Evolutionary conservation across 2,329 filamentous ascomycete genomes (phyloP).

Genomic region (Trichoderma koningii): DNA sequence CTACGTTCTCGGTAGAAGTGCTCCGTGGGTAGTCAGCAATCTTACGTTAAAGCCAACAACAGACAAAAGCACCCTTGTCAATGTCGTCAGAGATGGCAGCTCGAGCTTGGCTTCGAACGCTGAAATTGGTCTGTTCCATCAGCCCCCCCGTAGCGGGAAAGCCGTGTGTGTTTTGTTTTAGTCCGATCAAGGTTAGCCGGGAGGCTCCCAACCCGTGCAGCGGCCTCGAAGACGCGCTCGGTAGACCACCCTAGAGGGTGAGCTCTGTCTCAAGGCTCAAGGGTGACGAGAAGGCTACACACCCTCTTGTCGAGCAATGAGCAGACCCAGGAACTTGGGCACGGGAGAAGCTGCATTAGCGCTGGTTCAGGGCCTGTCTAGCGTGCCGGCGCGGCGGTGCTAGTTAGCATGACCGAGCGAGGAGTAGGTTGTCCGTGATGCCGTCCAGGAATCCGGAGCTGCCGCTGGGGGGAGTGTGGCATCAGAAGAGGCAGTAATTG

Average conservation of each 20-base stretch:
- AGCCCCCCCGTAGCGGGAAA: background rate
- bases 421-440: background rate
- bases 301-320: background rate
- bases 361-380: constrained; percentile 23
- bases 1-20: too few species aligned
- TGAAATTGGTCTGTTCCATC: too few species aligned
- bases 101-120: too few species aligned
- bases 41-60: too few species aligned
- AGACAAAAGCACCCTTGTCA: too few species aligned
- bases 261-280: background rate
- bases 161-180: background rate
- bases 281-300: background rate
- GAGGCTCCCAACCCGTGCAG: background rate
- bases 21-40: too few species aligned
- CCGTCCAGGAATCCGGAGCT: constrained; percentile 12
- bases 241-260: constrained; percentile 5
- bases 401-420: constrained; percentile 5
- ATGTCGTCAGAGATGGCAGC: too few species aligned
- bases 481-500: background rate
- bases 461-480: background rate
- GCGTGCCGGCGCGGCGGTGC: constrained; percentile 22
- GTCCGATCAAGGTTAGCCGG: background rate
- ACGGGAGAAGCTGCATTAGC: constrained; percentile 25
- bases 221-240: constrained; percentile 17
- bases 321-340: constrained; percentile 24